phyloP scores from a whole-genome alignment of 495 filamentous ascomycete genomes.

The Aspergillus bertholletiae region DNA sequence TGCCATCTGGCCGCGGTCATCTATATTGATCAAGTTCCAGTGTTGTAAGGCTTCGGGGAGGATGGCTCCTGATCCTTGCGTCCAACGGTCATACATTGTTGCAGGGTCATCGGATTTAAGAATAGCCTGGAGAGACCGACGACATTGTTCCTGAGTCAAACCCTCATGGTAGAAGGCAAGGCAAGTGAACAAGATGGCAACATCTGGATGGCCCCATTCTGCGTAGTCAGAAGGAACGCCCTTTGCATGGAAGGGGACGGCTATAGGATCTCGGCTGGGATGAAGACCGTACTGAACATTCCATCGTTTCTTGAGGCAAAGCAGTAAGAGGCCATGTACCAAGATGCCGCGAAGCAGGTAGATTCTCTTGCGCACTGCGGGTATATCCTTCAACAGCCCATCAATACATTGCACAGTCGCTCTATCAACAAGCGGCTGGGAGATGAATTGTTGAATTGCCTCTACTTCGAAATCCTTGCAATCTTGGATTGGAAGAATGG shows the following conservation, averaged over 20 bases:
- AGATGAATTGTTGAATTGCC: constrained; percentile 12
- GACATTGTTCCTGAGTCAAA: constrained; percentile 48
- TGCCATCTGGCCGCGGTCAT: constrained; percentile 41
- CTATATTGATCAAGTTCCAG: constrained; percentile 55
- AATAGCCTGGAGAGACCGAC: constrained; percentile 43
- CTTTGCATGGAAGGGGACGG: constrained; percentile 68
- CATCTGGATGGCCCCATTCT: constrained; percentile 73
- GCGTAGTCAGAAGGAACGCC: constrained; percentile 59
- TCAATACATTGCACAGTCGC: not conserved
- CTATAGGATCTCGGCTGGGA: constrained; percentile 46
- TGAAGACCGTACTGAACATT: constrained; percentile 65
- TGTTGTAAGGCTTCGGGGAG: constrained; percentile 40
- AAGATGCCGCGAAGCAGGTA: constrained; percentile 61
- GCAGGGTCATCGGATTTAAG: constrained; percentile 53
- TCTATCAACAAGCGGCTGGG: not conserved
- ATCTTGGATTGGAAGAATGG: constrained; percentile 17
- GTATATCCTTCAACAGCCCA: not conserved
- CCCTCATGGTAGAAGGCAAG: constrained; percentile 67
- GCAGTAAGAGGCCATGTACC: constrained; percentile 50
- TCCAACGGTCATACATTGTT: constrained; percentile 54
- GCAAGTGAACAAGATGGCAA: constrained; percentile 61
- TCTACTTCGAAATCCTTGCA: not conserved
- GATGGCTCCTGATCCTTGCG: constrained; percentile 19
- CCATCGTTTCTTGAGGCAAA: constrained; percentile 63
- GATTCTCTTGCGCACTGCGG: constrained; percentile 19